Base-by-base conservation (phyloP, 2,329 filamentous ascomycete genomes). In the Aspergillus melleus region DNA sequence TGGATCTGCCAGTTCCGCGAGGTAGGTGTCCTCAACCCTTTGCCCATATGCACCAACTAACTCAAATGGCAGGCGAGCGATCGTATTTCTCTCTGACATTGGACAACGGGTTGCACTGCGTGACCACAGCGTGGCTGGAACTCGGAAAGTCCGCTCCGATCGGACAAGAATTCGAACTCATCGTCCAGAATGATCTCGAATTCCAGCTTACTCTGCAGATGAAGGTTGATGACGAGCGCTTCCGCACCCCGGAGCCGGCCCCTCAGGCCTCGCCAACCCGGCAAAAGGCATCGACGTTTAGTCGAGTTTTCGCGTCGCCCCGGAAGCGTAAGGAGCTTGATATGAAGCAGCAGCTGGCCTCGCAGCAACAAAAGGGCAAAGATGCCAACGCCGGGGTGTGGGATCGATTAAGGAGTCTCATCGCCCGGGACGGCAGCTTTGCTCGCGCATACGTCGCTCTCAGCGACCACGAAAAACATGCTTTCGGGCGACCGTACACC, bases 241-340 rank as follows among this genome's bases (percentile, higher is more conserved):
- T 89, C 20, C 79, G 81, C 59, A 70, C 75, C 16, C 76, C 77
- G 51, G 66, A 79, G 62, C 71, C 76, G 26, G 70, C 69, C 73
- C 50, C 68, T 70, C 58, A 61, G 10, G 64, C 74, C 42, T 84
- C 88, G 3, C 86, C 90, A 2, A 81, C 84, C 20, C 94, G 91
- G 74, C 81, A 84, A 65, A 97, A 97, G 81, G 86, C 90, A 52
- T 96, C 91, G 1, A 89, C 92, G 42, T 96, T 99, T 76, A 95
- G 92, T 71, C 88, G 92, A 63, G 89, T 99, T 39, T 93, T 97
- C 74, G 90, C 92, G 10, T 96, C 93, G 4, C 95, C 95, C 12
- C 96, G 95, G 81, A 98, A 98, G 82, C 91, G 94, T 63, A 96
- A 96, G 80, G 95, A 98, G 77, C 86, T 94, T 72, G 95, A 98